Evolutionary conservation across 179 eudicot species (phyloP).

Genomic region (Gypsophila paniculata): DNA sequence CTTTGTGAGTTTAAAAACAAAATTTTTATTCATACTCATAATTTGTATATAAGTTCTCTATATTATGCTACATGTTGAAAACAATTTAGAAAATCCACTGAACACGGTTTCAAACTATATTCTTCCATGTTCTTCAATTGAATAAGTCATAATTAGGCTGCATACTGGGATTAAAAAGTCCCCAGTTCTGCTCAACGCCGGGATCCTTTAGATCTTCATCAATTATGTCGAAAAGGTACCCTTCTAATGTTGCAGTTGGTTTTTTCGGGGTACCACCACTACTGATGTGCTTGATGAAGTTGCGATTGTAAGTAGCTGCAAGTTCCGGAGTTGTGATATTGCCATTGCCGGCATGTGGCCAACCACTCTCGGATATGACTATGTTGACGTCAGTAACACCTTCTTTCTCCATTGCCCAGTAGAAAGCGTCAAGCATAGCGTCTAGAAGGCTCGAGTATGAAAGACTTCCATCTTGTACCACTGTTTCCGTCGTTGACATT

Average conservation of each 20-base stretch:
- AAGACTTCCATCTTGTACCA: conserved; percentile 27
- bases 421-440: conserved; percentile 37
- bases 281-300: conserved; percentile 22
- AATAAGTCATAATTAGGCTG: conserved; percentile 28
- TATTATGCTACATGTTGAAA: not conserved
- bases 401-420: conserved; percentile 38
- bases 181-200: conserved; percentile 46
- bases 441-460: conserved; percentile 40
- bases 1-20: conserved; percentile 25
- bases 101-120: not conserved
- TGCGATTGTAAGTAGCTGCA: conserved; percentile 40
- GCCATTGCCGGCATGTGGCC: conserved; percentile 46
- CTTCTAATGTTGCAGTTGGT: conserved; percentile 23
- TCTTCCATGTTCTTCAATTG: conserved; percentile 1
- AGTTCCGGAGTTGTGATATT: conserved; percentile 31
- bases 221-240: conserved; percentile 37
- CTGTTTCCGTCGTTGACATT: conserved; percentile 3
- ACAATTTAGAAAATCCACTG: not conserved
- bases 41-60: conserved; percentile 13
- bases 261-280: conserved; percentile 38
- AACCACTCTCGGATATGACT: conserved; percentile 39
- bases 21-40: not conserved
- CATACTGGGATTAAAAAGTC: conserved; percentile 38
- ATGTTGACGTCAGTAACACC: conserved; percentile 29
- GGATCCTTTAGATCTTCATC: conserved; percentile 35